Evolutionary conservation across 805 yeast genomes (phyloP).

Genomic region (Cyberlindnera maritima): DNA sequence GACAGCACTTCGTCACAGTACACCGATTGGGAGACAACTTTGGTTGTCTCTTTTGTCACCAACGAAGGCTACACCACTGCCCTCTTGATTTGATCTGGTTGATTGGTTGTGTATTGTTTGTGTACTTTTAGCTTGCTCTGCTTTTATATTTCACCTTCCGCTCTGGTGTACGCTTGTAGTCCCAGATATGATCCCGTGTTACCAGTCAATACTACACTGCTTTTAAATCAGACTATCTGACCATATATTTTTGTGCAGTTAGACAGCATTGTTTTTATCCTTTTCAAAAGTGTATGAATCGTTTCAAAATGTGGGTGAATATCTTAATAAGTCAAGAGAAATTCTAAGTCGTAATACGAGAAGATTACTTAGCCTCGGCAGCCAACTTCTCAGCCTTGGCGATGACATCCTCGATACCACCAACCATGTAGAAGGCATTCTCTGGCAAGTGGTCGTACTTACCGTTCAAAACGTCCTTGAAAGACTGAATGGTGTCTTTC

Average conservation of each 20-base stretch:
- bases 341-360: slow-evolving; percentile 7
- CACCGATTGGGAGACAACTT: too few relatives aligned
- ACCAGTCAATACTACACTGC: too few relatives aligned
- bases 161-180: too few relatives aligned
- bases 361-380: slow-evolving; percentile 70
- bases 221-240: not conserved
- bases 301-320: slow-evolving; percentile 13
- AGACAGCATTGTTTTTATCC: not conserved
- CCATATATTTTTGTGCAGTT: not conserved
- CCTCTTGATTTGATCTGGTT: too few relatives aligned
- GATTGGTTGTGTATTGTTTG: too few relatives aligned
- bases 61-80: too few relatives aligned
- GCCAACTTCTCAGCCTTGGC: slow-evolving; percentile 99
- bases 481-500: slow-evolving; percentile 90
- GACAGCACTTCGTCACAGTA: too few relatives aligned
- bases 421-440: slow-evolving; percentile 99
- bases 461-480: slow-evolving; percentile 97
- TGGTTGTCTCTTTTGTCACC: too few relatives aligned
- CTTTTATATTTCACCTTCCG: too few relatives aligned
- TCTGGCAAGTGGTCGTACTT: slow-evolving; percentile 99
- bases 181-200: too few relatives aligned
- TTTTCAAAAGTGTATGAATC: slow-evolving; percentile 4
- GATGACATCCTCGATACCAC: slow-evolving; percentile 97
- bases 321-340: slow-evolving; percentile 7
- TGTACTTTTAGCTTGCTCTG: too few relatives aligned